These are phyloP conservation scores for Vitis rotundifolia DNA, from an alignment of 164 flowering plant species.

Conservation along the genomic window DNA sequence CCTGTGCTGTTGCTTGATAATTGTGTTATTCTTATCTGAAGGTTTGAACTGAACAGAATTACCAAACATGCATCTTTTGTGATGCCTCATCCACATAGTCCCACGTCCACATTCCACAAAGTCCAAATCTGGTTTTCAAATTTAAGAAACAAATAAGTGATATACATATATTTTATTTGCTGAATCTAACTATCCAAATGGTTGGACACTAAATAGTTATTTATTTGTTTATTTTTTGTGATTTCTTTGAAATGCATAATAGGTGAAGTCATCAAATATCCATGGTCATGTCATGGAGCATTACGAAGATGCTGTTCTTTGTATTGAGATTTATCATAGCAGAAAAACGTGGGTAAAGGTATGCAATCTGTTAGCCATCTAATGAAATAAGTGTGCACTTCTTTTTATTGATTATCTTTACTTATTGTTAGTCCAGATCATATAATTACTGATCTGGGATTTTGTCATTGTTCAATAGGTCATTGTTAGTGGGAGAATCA, in stretches of 20 bases:
- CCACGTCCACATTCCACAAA: too few relatives aligned
- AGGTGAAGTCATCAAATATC: constrained; percentile 43
- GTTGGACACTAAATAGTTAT: background rate
- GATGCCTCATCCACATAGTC: too few relatives aligned
- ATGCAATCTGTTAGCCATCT: background rate
- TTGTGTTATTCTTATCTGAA: background rate
- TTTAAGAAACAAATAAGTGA: background rate
- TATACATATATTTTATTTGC: background rate
- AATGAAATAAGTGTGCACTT: background rate
- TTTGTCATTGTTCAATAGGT: background rate
- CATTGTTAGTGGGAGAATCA: background rate
- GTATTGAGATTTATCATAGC: constrained; percentile 71
- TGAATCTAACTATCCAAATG: background rate
- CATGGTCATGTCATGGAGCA: constrained; percentile 36
- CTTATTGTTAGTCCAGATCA: background rate
- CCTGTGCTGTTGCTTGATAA: too few relatives aligned
- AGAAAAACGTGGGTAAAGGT: constrained; percentile 46
- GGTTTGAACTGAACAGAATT: background rate
- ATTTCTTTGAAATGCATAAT: constrained; percentile 16
- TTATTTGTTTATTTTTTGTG: constrained; percentile 1
- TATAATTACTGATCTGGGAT: background rate
- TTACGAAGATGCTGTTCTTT: constrained; percentile 66
- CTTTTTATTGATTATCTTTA: background rate
- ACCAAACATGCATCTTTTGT: too few relatives aligned
- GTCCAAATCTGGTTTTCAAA: too few relatives aligned